A percentile compares a stretch with the other conserved stretches of the same genome.
These are phyloP conservation scores for Thermothielavioides terrestris DNA, from an alignment of 495 filamentous ascomycete genomes.

Conservation along the genomic window DNA sequence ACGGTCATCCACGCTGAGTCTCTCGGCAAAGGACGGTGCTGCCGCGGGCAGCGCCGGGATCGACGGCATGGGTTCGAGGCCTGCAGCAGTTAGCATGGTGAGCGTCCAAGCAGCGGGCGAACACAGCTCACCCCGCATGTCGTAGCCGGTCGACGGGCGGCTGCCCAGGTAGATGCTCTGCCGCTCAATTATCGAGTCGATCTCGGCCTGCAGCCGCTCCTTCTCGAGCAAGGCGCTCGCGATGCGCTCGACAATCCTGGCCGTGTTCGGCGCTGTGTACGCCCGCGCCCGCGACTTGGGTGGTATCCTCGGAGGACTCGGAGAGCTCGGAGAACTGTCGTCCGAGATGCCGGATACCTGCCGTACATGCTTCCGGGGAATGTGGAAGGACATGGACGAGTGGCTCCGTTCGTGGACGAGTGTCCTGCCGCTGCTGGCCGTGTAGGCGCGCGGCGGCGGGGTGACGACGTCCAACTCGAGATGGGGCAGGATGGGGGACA, in stretches of 20 bases:
- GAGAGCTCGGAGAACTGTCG: too few relatives aligned
- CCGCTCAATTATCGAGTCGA: constrained; percentile 45
- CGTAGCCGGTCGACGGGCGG: constrained; percentile 39
- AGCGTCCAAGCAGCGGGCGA: background rate
- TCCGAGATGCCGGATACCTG: constrained; percentile 21
- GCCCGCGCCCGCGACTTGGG: constrained; percentile 27
- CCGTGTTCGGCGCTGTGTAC: constrained; percentile 28
- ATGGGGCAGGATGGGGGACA: constrained; percentile 55
- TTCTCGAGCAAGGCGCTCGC: constrained; percentile 45
- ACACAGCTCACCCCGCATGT: constrained; percentile 9
- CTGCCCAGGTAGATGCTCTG: constrained; percentile 44
- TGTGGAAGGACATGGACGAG: constrained; percentile 42
- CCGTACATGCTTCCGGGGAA: constrained; percentile 38
- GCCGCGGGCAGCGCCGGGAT: constrained; percentile 39
- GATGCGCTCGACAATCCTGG: constrained; percentile 41
- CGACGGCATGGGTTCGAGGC: constrained; percentile 37
- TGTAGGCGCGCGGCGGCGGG: constrained; percentile 34
- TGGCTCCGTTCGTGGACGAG: constrained; percentile 37
- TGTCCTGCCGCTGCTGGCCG: constrained; percentile 22
- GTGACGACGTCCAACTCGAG: constrained; percentile 36
- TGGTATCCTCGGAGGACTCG: constrained; percentile 21
- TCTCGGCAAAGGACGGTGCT: constrained; percentile 43
- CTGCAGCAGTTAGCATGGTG: constrained; percentile 20
- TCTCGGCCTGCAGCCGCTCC: constrained; percentile 43
- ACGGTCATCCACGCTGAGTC: constrained; percentile 32